Evolutionary conservation across 2,329 filamentous ascomycete species (phyloP).

Genomic region (Purpureocillium lavendulum): DNA sequence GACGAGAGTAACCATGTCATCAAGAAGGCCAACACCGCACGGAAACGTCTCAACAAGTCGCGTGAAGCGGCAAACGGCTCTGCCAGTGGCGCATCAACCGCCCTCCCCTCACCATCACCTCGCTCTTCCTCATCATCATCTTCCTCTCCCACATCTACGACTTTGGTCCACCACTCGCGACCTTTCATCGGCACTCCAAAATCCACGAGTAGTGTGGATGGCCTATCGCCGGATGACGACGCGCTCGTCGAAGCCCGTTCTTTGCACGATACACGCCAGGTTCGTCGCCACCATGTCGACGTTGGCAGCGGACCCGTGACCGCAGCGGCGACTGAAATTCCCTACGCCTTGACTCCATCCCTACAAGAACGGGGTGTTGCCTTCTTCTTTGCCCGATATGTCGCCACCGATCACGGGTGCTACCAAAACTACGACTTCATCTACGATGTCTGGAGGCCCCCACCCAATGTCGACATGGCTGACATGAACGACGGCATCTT

Average conservation of each 20-base stretch:
- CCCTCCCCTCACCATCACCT: constrained; percentile 1
- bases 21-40: constrained; percentile 35
- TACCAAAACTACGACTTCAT: constrained; percentile 45
- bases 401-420: constrained; percentile 35
- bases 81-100: background rate
- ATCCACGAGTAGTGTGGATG: background rate
- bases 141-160: constrained; percentile 1
- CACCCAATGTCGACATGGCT: constrained; percentile 17
- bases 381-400: constrained; percentile 44
- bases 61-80: constrained; percentile 3
- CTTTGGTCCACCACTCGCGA: constrained; percentile 1
- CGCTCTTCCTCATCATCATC: constrained; percentile 2
- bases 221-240: constrained; percentile 2
- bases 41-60: constrained; percentile 15
- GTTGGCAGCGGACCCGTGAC: background rate
- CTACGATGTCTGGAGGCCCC: constrained; percentile 42
- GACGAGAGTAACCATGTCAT: constrained; percentile 49
- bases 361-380: constrained; percentile 35
- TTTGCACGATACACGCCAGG: background rate
- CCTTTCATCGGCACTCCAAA: constrained; percentile 1
- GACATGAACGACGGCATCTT: constrained; percentile 35
- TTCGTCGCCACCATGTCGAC: background rate
- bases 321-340: constrained; percentile 2
- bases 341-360: constrained; percentile 11
- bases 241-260: background rate